These are phyloP conservation scores for Candida vartiovaarae DNA, from an alignment of 805 yeast genomes.

Conservation along the genomic window DNA sequence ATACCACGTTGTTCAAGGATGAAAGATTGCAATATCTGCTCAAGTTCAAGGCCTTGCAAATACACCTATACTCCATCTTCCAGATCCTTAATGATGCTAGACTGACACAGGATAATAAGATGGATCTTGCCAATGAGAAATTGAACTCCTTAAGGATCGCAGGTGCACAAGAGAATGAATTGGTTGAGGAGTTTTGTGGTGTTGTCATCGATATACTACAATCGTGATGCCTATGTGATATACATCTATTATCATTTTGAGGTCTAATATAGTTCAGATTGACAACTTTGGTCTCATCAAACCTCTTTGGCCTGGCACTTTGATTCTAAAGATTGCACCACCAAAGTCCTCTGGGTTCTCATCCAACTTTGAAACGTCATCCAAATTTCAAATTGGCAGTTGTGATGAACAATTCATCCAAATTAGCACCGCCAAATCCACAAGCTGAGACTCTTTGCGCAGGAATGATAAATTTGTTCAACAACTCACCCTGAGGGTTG, in stretches of 20 bases:
- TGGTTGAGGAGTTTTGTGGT: constrained; percentile 63
- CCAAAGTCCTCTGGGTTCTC: constrained; percentile 44
- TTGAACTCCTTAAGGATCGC: constrained; percentile 52
- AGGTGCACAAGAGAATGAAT: constrained; percentile 59
- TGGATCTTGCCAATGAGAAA: constrained; percentile 54
- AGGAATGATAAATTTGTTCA: constrained; percentile 51
- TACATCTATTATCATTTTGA: not conserved
- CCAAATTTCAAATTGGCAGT: constrained; percentile 49
- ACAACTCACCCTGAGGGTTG: constrained; percentile 39
- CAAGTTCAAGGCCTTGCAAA: constrained; percentile 44
- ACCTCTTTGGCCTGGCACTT: constrained; percentile 31
- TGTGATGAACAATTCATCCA: constrained; percentile 59
- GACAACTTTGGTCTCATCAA: constrained; percentile 18
- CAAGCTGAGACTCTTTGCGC: constrained; percentile 57
- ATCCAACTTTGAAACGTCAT: constrained; percentile 29
- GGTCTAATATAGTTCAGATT: not conserved
- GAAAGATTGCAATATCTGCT: constrained; percentile 39
- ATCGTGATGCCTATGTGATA: not conserved
- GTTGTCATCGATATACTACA: constrained; percentile 9
- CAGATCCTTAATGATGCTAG: constrained; percentile 36
- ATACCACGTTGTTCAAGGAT: constrained; percentile 32
- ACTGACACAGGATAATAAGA: constrained; percentile 46
- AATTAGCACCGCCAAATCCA: constrained; percentile 54
- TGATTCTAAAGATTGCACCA: constrained; percentile 49
- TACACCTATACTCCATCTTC: constrained; percentile 45